Conservation (phyloP, 2,329 filamentous ascomycete genomes). For the Colletotrichum sp. region DNA sequence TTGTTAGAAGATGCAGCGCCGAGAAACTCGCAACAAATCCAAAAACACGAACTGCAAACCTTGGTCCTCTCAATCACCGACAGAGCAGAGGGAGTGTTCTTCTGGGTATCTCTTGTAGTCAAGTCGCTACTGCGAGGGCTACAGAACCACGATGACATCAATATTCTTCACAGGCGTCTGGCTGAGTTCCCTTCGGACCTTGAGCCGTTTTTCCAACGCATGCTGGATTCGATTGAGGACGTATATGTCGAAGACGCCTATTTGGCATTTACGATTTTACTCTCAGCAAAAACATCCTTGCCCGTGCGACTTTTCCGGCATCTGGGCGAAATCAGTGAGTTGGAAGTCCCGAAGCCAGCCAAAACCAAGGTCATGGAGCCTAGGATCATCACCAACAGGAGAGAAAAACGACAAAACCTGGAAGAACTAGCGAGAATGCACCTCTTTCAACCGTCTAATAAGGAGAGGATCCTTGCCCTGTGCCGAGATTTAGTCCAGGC, state of each 20-base stretch:
- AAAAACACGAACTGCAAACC: no score
- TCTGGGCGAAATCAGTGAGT: no score
- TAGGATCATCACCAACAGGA: no score
- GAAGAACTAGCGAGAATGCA: no score
- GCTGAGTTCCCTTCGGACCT: slow-evolving; percentile 19
- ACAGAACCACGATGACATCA: background rate
- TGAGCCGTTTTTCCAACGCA: slow-evolving; percentile 14
- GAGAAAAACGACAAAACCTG: no score
- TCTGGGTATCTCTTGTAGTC: slow-evolving; percentile 33
- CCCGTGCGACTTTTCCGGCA: no score
- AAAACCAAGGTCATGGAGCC: no score
- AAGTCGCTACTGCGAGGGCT: slow-evolving; percentile 22
- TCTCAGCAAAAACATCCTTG: background rate
- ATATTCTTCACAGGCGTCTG: background rate
- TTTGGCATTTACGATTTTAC: background rate
- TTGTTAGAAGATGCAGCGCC: no score
- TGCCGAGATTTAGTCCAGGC: background rate
- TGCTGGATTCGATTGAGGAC: slow-evolving; percentile 11
- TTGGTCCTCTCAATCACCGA: background rate
- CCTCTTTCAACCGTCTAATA: no score
- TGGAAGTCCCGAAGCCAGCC: no score
- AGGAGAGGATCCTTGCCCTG: no score
- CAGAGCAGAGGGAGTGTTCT: slow-evolving; percentile 35
- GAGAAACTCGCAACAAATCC: no score
- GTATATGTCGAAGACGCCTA: background rate